Conservation (phyloP, 2,329 filamentous ascomycete genomes). For the Trichophyton benhamiae region DNA sequence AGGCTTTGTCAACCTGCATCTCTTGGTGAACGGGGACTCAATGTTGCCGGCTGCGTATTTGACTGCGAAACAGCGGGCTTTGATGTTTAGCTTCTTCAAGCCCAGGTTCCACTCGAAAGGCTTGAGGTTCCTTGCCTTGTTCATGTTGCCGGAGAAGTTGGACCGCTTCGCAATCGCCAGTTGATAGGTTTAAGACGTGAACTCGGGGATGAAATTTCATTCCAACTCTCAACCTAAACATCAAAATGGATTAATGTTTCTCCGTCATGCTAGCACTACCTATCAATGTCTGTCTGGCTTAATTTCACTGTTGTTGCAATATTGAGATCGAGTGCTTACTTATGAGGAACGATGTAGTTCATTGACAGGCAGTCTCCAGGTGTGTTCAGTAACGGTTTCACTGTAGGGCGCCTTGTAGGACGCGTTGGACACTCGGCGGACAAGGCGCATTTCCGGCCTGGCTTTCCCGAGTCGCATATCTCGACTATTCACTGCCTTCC, state of each 20-base stretch:
- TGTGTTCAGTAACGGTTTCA: neutral
- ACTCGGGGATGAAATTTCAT: neutral
- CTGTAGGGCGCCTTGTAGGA: neutral
- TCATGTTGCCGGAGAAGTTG: neutral
- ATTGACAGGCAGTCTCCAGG: neutral
- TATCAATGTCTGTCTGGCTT: neutral
- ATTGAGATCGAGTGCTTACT: neutral
- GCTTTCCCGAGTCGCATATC: neutral
- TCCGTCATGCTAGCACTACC: neutral
- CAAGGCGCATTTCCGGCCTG: neutral
- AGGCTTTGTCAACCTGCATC: conserved; percentile 9
- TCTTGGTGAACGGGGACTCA: conserved; percentile 17
- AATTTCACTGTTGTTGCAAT: neutral
- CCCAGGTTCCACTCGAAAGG: neutral
- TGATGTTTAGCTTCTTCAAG: neutral
- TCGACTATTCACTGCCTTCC: neutral
- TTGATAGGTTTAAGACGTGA: neutral
- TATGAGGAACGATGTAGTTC: neutral
- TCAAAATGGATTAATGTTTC: neutral
- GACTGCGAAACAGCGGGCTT: neutral
- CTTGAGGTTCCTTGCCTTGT: neutral
- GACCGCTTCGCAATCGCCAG: neutral
- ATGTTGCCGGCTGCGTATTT: neutral
- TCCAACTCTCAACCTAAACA: neutral
- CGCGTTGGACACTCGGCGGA: neutral